phyloP scores from a whole-genome alignment of 441 rosid genomes.

The Erysimum cheiri region DNA sequence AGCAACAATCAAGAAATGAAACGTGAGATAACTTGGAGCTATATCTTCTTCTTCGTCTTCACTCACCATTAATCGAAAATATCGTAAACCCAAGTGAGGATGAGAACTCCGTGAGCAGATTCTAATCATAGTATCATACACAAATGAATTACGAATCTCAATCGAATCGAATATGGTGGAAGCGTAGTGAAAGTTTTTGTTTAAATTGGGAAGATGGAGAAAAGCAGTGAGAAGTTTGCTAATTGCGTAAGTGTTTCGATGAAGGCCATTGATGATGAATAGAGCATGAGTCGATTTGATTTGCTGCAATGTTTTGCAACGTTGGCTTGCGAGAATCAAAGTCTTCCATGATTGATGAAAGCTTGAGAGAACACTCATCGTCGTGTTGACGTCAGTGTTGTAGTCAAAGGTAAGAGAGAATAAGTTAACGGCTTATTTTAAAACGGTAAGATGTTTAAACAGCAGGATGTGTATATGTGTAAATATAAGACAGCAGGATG shows the following conservation, averaged over 20 bases:
- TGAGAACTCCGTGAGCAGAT: slow-evolving; percentile 50
- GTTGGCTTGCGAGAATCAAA: slow-evolving; percentile 46
- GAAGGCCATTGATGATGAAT: slow-evolving; percentile 50
- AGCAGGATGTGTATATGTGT: slow-evolving; percentile 1
- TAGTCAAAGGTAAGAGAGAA: not conserved
- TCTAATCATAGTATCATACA: slow-evolving; percentile 59
- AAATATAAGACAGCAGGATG: too few relatives aligned
- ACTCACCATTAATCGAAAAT: slow-evolving; percentile 50
- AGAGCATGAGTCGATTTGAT: slow-evolving; percentile 53
- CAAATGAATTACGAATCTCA: slow-evolving; percentile 43
- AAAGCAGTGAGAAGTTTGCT: slow-evolving; percentile 59
- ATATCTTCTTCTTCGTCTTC: slow-evolving; percentile 4
- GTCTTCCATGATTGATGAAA: slow-evolving; percentile 50
- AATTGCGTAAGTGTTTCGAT: slow-evolving; percentile 48
- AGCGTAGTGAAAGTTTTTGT: slow-evolving; percentile 50
- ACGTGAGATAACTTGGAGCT: slow-evolving; percentile 55
- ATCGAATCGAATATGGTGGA: slow-evolving; percentile 50
- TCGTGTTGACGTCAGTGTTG: not conserved
- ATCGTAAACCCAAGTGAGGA: slow-evolving; percentile 50
- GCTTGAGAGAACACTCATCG: slow-evolving; percentile 40
- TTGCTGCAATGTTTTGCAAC: slow-evolving; percentile 46
- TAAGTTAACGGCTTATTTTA: slow-evolving; percentile 13
- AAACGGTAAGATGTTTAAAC: slow-evolving; percentile 31
- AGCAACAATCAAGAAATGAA: slow-evolving; percentile 52
- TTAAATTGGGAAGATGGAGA: slow-evolving; percentile 40